Evolutionary conservation across 1,284 basidiomycete genomes (phyloP), one percentile per base, ranked within the genome.

Genomic region (Grifola frondosa): DNA sequence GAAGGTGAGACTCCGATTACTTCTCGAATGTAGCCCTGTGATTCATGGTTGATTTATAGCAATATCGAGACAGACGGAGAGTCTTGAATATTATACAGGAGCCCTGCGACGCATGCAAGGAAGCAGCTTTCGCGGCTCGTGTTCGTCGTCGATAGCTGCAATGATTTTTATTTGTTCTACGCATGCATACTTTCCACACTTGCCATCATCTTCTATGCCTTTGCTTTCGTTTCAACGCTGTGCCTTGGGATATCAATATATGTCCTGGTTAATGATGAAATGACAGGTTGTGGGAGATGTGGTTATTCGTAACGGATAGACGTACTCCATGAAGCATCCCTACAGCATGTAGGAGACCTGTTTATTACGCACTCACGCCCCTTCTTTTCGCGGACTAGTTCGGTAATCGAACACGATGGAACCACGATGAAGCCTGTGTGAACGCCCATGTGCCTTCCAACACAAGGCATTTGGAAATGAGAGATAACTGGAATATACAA

Each of bases 11-110:
- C n/a, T n/a, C n/a, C 22, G 7, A 4, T 4, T 16, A 19, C 9
- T 10, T 26, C n/a, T 37, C 6, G 8, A 10, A 17, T 25, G 15
- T 19, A 25, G 13, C 16, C 30, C 19, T 30, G 30, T 17, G 24
- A 24, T 22, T 28, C 30, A 15, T 20, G 13, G 30, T 19, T 17
- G 10, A n/a, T 33, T 26, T 43, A 29, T 44, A 77, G 76, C 59
- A 54, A 19, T 65, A 64, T 37, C 37, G 53, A 41, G 75, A 78
- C 46, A 48, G 68, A 37, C 65, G 68, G 39, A 65, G 65, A 26
- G 73, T 78, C 17, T 59, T 67, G 37, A 77, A 75, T 49, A 57
- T 77, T 31, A 70, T 77, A 30, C 76, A 78, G 49, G 71, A 70
- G 49, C 68, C 68, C 38, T 77, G 74, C 59, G 75, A 77, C 8